These are phyloP conservation scores for Lecanicillium sp. DNA, from an alignment of 2,329 filamentous ascomycete genomes.

Conservation along the genomic window DNA sequence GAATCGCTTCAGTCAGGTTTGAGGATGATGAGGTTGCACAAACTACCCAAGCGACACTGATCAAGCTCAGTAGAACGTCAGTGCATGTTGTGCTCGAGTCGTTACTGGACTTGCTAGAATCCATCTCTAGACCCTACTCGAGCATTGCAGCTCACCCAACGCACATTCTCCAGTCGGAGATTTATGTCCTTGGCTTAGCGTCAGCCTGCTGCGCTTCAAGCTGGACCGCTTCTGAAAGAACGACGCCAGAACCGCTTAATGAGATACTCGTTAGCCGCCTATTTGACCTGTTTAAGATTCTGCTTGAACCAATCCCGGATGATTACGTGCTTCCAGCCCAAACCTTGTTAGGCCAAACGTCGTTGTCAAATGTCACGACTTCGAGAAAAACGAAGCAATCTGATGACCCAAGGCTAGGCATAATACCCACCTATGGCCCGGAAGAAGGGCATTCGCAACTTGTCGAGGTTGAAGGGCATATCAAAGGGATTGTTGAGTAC, in stretches of 20 bases:
- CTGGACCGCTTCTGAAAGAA: conserved; percentile 35
- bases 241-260: conserved; percentile 27
- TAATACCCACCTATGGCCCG: not conserved
- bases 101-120: conserved; percentile 49
- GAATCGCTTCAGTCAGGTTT: conserved; percentile 47
- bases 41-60: conserved; percentile 52
- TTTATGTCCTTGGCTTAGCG: conserved; percentile 54
- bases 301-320: conserved; percentile 52
- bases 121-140: conserved; percentile 47
- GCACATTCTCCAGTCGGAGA: conserved; percentile 55
- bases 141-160: conserved; percentile 43
- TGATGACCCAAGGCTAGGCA: not conserved
- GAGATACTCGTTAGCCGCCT: conserved; percentile 44
- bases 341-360: conserved; percentile 47
- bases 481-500: conserved; percentile 53
- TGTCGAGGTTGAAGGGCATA: conserved; percentile 42
- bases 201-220: conserved; percentile 57
- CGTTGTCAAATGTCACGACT: conserved; percentile 26
- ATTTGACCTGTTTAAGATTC: conserved; percentile 45
- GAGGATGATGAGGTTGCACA: conserved; percentile 52
- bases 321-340: conserved; percentile 46
- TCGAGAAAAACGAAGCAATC: conserved; percentile 14
- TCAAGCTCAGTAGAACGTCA: conserved; percentile 48
- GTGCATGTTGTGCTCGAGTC: conserved; percentile 48
- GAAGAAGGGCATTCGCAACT: conserved; percentile 24